Evolutionary conservation across 2,329 filamentous ascomycete genomes (phyloP).

Genomic region (Fusarium subtropicale): DNA sequence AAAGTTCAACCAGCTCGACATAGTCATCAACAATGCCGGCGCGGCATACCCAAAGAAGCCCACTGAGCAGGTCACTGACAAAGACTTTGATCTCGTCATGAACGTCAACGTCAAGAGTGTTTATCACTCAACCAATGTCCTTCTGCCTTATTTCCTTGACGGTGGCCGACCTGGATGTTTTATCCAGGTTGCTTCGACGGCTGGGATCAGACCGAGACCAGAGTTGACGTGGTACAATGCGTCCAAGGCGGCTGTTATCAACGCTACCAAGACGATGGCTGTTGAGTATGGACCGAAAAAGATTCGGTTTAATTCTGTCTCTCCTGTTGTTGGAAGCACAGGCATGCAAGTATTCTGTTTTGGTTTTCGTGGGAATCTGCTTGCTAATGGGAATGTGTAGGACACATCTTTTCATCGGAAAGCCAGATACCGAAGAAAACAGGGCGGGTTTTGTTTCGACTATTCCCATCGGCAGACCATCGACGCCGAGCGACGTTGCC

Average conservation of each 20-base stretch:
- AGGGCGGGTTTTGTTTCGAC: slow-evolving; percentile 64
- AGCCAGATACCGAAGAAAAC: slow-evolving; percentile 72
- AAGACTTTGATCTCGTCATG: slow-evolving; percentile 75
- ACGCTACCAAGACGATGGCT: slow-evolving; percentile 69
- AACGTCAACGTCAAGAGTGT: slow-evolving; percentile 76
- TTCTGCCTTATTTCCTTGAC: slow-evolving; percentile 70
- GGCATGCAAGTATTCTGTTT: slow-evolving; percentile 10
- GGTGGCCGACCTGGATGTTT: slow-evolving; percentile 69
- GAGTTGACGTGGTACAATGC: slow-evolving; percentile 78
- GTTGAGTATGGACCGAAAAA: slow-evolving; percentile 79
- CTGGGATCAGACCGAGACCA: slow-evolving; percentile 66
- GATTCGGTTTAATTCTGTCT: slow-evolving; percentile 80
- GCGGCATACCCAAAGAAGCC: slow-evolving; percentile 70
- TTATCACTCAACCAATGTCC: slow-evolving; percentile 68
- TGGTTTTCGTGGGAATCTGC: fast-evolving
- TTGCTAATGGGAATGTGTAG: background rate
- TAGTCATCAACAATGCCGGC: slow-evolving; percentile 72
- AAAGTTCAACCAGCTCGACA: slow-evolving; percentile 64
- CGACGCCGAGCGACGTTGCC: slow-evolving; percentile 66
- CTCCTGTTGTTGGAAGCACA: slow-evolving; percentile 69
- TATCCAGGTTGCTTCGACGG: slow-evolving; percentile 74
- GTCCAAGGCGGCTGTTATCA: slow-evolving; percentile 74
- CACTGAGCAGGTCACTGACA: slow-evolving; percentile 71
- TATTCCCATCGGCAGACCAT: slow-evolving; percentile 65
- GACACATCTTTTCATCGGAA: slow-evolving; percentile 63